Evolutionary conservation across 179 eudicot species (phyloP).

Genomic region (Beta corolliflora): DNA sequence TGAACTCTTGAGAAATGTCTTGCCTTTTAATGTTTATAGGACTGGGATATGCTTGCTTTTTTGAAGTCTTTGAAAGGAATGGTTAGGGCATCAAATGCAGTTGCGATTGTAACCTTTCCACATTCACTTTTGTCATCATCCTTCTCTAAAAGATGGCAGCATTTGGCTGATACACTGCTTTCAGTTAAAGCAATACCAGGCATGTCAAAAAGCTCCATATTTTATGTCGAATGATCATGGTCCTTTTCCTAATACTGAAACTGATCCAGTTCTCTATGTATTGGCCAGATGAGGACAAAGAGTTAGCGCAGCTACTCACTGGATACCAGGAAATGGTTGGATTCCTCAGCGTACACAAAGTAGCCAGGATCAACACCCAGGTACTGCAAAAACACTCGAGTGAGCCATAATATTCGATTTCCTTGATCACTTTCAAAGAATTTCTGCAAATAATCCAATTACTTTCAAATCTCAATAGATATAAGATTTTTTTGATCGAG

Average conservation of each 20-base stretch:
- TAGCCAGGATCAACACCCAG: conserved; percentile 84
- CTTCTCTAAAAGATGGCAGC: conserved; percentile 85
- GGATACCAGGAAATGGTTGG: conserved; percentile 97
- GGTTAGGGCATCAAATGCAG: conserved; percentile 70
- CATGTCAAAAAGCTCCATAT: conserved; percentile 18
- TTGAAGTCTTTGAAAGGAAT: conserved; percentile 75
- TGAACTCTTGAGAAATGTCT: background rate
- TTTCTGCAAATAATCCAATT: too few relatives aligned
- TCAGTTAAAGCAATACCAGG: conserved; percentile 94
- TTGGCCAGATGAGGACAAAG: conserved; percentile 86
- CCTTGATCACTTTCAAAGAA: background rate
- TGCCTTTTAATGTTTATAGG: conserved; percentile 40
- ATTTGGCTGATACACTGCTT: conserved; percentile 87
- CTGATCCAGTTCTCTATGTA: conserved; percentile 8
- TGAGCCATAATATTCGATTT: background rate
- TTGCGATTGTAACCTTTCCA: conserved; percentile 77
- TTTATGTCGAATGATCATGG: background rate
- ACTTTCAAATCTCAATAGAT: background rate
- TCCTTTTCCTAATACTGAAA: background rate
- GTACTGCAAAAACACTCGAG: conserved; percentile 29
- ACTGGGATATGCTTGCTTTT: conserved; percentile 90
- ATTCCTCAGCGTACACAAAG: conserved; percentile 84
- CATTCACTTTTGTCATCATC: conserved; percentile 71
- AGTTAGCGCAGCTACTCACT: conserved; percentile 76
- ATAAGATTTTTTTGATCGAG: too few relatives aligned